A percentile compares a stretch with the other conserved stretches of the same genome.
Conservation (phyloP, 2,329 filamentous ascomycete species). For the Capronia coronata region DNA sequence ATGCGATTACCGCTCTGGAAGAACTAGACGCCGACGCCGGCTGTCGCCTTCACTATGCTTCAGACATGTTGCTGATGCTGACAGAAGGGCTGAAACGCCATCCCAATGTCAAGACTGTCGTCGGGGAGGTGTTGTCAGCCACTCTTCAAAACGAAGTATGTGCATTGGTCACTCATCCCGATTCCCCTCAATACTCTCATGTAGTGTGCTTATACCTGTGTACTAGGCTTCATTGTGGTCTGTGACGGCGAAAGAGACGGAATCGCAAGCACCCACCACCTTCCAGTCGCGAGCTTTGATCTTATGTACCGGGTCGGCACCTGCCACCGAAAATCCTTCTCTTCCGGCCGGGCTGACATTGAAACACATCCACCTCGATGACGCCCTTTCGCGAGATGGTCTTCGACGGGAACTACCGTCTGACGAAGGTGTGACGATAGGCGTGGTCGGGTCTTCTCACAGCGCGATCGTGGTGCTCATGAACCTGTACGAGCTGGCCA, state of each 20-base stretch:
- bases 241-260: conserved; percentile 15
- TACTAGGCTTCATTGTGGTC: conserved; percentile 21
- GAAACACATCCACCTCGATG: conserved; percentile 47
- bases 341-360: conserved; percentile 30
- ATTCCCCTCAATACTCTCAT: neutral
- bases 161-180: neutral
- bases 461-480: conserved; percentile 57
- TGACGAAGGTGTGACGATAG: conserved; percentile 41
- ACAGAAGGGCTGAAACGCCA: conserved; percentile 38
- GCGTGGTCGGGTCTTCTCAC: conserved; percentile 57
- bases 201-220: conserved; percentile 16
- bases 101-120: conserved; percentile 34
- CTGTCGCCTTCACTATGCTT: conserved; percentile 53
- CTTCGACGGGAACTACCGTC: conserved; percentile 39
- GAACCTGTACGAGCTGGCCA: conserved; percentile 52
- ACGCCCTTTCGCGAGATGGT: conserved; percentile 49
- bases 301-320: conserved; percentile 54
- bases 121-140: conserved; percentile 34
- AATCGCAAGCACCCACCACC: conserved; percentile 31
- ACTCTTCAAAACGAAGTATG: conserved; percentile 21
- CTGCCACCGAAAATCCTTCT: conserved; percentile 42
- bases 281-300: conserved; percentile 44
- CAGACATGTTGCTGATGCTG: conserved; percentile 48
- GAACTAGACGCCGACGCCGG: conserved; percentile 51
- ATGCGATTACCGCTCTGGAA: conserved; percentile 50